Percentiles rank a stretch among this genome's conserved stretches.
Evolutionary conservation across 352 stramenopile genomes (phyloP).

Genomic region (Phytopythium sindhum): DNA sequence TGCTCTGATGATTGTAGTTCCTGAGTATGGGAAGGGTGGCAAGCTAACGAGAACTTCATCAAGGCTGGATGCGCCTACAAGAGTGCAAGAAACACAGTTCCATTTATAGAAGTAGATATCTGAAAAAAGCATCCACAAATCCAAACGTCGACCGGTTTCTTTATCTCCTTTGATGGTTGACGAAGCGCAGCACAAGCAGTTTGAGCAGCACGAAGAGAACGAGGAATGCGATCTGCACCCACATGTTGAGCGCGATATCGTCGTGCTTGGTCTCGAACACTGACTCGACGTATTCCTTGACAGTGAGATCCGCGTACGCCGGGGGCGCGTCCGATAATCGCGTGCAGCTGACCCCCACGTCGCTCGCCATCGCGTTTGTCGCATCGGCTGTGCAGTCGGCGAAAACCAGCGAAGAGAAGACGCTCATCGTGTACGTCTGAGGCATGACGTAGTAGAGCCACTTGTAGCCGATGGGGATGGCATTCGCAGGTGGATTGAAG

Average conservation of each 20-base stretch:
- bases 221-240: not conserved
- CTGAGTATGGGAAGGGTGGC: no score
- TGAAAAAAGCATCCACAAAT: no score
- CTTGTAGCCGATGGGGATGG: constrained; percentile 18
- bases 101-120: no score
- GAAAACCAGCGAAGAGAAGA: constrained; percentile 13
- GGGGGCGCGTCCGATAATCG: constrained; percentile 10
- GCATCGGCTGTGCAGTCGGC: constrained; percentile 10
- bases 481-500: constrained; percentile 24
- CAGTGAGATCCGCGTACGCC: constrained; percentile 8
- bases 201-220: constrained; percentile 3
- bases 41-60: no score
- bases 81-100: no score
- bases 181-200: constrained; percentile 3
- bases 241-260: constrained; percentile 3
- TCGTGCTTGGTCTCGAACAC: constrained; percentile 7
- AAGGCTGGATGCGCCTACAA: no score
- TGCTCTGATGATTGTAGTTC: no score
- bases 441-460: constrained; percentile 22
- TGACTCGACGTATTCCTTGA: constrained; percentile 7
- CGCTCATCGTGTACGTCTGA: constrained; percentile 16
- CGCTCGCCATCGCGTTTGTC: not conserved
- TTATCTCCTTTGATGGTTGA: constrained; percentile 7
- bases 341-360: constrained; percentile 13
- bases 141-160: not conserved